These are phyloP conservation scores for Suillus bovinus DNA, from an alignment of 768 basidiomycete species.

Conservation along the genomic window DNA sequence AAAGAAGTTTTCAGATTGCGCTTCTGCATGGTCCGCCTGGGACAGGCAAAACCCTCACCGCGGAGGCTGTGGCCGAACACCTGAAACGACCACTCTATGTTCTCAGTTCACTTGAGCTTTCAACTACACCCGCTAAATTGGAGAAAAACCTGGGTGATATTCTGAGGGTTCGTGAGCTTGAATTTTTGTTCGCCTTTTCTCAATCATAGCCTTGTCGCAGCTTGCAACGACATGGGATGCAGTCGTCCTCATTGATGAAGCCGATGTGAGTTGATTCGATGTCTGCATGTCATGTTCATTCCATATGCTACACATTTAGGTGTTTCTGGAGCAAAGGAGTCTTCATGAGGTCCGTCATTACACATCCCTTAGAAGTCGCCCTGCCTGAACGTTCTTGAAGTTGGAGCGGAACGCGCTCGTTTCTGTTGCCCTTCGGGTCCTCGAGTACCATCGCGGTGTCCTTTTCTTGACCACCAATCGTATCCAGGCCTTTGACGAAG, in stretches of 20 bases:
- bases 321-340: slow-evolving; percentile 70
- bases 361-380: too few relatives aligned
- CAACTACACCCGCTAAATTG: slow-evolving; percentile 44
- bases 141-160: slow-evolving; percentile 38
- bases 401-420: slow-evolving; percentile 72
- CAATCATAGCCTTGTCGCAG: slow-evolving; percentile 43
- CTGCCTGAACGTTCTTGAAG: slow-evolving; percentile 4
- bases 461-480: slow-evolving; percentile 55
- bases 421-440: slow-evolving; percentile 62
- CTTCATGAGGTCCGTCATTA: slow-evolving; percentile 43
- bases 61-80: slow-evolving; percentile 59
- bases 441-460: slow-evolving; percentile 62
- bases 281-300: background rate
- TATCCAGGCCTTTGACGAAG: slow-evolving; percentile 51
- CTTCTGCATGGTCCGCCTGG: slow-evolving; percentile 30
- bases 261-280: slow-evolving; percentile 14
- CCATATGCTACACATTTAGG: slow-evolving; percentile 41
- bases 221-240: slow-evolving; percentile 63
- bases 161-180: slow-evolving; percentile 16
- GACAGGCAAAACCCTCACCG: slow-evolving; percentile 57
- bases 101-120: slow-evolving; percentile 56
- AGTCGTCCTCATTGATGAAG: slow-evolving; percentile 58
- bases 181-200: background rate
- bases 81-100: slow-evolving; percentile 53
- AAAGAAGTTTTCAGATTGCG: slow-evolving; percentile 16